Evolutionary conservation across 495 filamentous ascomycete genomes (phyloP), one percentile per base, ranked within the genome.

Genomic region (Tuber borchii): DNA sequence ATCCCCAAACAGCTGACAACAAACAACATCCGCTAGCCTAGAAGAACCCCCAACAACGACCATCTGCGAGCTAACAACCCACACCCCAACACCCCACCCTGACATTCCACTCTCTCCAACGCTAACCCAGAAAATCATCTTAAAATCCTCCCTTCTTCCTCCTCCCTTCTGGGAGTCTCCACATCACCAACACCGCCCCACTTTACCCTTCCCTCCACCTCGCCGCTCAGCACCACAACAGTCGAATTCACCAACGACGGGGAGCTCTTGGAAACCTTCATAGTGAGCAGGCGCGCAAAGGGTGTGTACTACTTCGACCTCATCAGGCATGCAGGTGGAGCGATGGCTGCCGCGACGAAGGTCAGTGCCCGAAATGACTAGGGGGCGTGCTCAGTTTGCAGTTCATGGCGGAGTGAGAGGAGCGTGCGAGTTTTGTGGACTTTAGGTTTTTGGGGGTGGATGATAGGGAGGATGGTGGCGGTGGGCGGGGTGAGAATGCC

Each of bases 51-150:
- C 90, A 26, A 90, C 97, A 61, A 93, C 91, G 40, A 98, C 95
- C 8, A 95, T 90, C 37, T 97, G 95, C 87, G 91, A 95, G 73
- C 87, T 99, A 45, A 91, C 90, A n/a, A 97, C 95, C 10, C 98
- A 97, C 82, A 90, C 94, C 71, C 88, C 93, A 42, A 87, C 89
- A 73, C 83, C 83, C 45, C 84, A 86, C 75, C 83, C 88, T 26
- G 92, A 95, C 72, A 97, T 98, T 46, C 95, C 94, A 14, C 90
- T 97, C 45, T 89, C 92, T 81, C 89, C 94, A 61, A 87, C 89
- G 51, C 87, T 97, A 8, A 87, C 90, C 51, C 92, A 95, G 86
- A 99, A 99, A 80, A 93, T 97, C 73, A 98, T 99, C 84, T 97
- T 96, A 90, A 83, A 83, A 73, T 77, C 20, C 45, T 65, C 61